These are phyloP conservation scores for Clonostachys sp. DNA, from an alignment of 2,329 filamentous ascomycete species.

Conservation along the genomic window DNA sequence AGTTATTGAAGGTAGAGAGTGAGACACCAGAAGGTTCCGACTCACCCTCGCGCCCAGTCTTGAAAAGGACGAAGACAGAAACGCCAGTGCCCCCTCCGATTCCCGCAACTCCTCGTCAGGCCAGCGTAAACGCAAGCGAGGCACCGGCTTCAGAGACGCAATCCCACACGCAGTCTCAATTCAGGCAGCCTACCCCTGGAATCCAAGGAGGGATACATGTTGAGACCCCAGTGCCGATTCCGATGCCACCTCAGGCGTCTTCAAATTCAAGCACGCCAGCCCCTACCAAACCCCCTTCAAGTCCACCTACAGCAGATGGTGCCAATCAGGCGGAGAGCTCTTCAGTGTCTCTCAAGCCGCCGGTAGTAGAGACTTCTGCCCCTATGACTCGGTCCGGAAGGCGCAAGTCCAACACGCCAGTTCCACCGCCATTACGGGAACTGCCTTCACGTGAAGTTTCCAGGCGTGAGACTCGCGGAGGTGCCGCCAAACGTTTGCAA, in stretches of 20 bases:
- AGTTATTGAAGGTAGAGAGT: slow-evolving; percentile 14
- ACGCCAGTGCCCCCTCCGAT: slow-evolving; percentile 47
- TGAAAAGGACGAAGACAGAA: slow-evolving; percentile 52
- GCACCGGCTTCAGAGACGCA: background rate
- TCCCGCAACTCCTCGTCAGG: slow-evolving; percentile 5
- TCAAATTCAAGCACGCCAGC: slow-evolving; percentile 5
- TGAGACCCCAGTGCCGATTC: slow-evolving; percentile 37
- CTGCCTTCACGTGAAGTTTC: slow-evolving; percentile 16
- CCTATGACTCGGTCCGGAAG: slow-evolving; percentile 26
- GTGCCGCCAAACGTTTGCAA: slow-evolving; percentile 35
- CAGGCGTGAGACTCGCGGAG: slow-evolving; percentile 40
- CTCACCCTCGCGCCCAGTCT: slow-evolving; percentile 25
- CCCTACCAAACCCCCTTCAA: slow-evolving; percentile 15
- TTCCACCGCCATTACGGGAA: slow-evolving; percentile 20
- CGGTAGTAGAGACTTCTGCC: slow-evolving; percentile 26
- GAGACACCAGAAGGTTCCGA: slow-evolving; percentile 21
- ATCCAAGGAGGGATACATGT: slow-evolving; percentile 19
- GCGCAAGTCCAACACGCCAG: slow-evolving; percentile 21
- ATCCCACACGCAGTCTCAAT: background rate
- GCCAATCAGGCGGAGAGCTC: too few relatives aligned
- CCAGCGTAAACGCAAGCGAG: background rate
- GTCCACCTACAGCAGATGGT: too few relatives aligned
- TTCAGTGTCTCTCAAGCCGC: slow-evolving; percentile 22
- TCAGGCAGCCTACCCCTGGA: slow-evolving; percentile 1
- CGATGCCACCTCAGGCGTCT: slow-evolving; percentile 20